Evolutionary conservation across 2,329 filamentous ascomycete genomes (phyloP).

Genomic region (Ambrosiella xylebori): DNA sequence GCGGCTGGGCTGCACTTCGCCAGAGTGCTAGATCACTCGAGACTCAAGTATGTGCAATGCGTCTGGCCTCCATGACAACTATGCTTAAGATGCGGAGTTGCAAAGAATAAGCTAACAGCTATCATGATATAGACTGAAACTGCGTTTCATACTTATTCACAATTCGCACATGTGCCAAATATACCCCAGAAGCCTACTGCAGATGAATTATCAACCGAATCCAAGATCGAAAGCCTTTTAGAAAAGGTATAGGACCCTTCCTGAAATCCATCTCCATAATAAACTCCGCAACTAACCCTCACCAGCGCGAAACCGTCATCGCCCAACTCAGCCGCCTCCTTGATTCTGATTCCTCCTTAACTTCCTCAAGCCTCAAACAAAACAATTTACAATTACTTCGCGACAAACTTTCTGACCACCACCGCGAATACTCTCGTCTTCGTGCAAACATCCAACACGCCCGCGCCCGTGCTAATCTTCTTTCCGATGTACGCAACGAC

Average conservation of each 20-base stretch:
- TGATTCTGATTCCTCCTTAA: slow-evolving; percentile 76
- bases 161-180: slow-evolving; percentile 66
- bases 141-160: slow-evolving; percentile 71
- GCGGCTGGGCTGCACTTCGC: slow-evolving; percentile 82
- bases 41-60: slow-evolving; percentile 49
- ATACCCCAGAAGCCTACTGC: slow-evolving; percentile 70
- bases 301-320: slow-evolving; percentile 65
- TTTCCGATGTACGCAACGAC: slow-evolving; percentile 79
- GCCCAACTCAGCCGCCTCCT: slow-evolving; percentile 72
- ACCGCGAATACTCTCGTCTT: slow-evolving; percentile 62
- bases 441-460: slow-evolving; percentile 56
- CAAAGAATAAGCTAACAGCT: too few relatives aligned
- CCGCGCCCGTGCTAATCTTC: slow-evolving; percentile 74
- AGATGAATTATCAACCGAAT: slow-evolving; percentile 65
- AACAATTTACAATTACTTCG: slow-evolving; percentile 86
- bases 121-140: slow-evolving; percentile 51
- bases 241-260: slow-evolving; percentile 43
- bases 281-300: slow-evolving; percentile 13
- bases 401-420: slow-evolving; percentile 76
- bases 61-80: background rate
- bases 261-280: background rate
- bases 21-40: slow-evolving; percentile 82
- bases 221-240: slow-evolving; percentile 67
- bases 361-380: slow-evolving; percentile 86
- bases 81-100: background rate